These are phyloP conservation scores for Neolentinus lepideus DNA, from an alignment of 1,284 basidiomycete genomes.

Conservation along the genomic window DNA sequence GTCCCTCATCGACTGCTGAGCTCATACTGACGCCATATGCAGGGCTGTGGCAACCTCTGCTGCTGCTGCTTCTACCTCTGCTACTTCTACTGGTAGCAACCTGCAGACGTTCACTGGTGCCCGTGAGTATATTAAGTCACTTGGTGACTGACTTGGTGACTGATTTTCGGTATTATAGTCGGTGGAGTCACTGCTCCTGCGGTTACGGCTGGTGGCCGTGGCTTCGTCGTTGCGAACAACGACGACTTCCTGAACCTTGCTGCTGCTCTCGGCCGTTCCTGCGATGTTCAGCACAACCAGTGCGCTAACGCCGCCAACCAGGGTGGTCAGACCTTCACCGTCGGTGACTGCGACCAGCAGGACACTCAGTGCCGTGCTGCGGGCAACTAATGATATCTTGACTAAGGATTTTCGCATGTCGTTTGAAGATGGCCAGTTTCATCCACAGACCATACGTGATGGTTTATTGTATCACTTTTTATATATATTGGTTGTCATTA, in stretches of 20 bases:
- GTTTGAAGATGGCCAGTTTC: neutral
- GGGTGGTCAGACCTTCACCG: conserved; percentile 13
- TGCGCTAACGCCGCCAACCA: conserved; percentile 22
- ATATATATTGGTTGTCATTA: neutral
- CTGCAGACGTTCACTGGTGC: conserved; percentile 52
- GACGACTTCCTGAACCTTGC: conserved; percentile 41
- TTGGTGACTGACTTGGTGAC: neutral
- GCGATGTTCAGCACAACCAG: conserved; percentile 52
- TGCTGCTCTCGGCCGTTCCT: conserved; percentile 49
- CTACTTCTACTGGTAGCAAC: conserved; percentile 27
- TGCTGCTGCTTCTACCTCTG: conserved; percentile 13
- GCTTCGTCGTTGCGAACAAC: conserved; percentile 40
- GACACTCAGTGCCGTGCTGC: conserved; percentile 15
- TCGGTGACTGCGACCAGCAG: conserved; percentile 18
- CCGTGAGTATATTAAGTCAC: conserved; percentile 18
- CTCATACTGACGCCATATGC: conserved; percentile 2
- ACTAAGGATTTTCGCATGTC: neutral
- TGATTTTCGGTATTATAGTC: conserved; percentile 19
- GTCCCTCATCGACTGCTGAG: conserved; percentile 8
- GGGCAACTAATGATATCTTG: neutral
- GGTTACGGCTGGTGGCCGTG: conserved; percentile 37
- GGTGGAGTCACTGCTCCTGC: conserved; percentile 38
- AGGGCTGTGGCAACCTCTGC: conserved; percentile 9
- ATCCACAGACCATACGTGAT: neutral
- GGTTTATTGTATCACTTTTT: neutral